A percentile compares a stretch with the other conserved stretches of the same genome.
phyloP scores from a whole-genome alignment of 2,329 filamentous ascomycete species.

The Tolypocladium sp. region DNA sequence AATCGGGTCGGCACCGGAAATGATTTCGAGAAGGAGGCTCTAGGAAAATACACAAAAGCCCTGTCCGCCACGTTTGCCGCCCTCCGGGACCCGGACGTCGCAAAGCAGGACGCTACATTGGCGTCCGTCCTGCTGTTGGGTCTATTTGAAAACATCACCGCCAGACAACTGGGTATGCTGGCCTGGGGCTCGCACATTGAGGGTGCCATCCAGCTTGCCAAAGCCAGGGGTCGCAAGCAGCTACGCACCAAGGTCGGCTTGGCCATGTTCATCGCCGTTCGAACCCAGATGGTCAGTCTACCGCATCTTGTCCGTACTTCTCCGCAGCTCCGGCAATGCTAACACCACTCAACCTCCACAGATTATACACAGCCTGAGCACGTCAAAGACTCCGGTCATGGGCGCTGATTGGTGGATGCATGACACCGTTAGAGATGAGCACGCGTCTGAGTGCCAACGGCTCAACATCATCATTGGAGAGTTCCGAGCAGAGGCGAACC shows the following conservation, averaged over 20 bases:
- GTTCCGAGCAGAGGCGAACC: slow-evolving; percentile 44
- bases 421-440: slow-evolving; percentile 39
- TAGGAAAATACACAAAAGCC: slow-evolving; percentile 46
- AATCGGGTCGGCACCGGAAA: slow-evolving; percentile 33
- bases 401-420: slow-evolving; percentile 51
- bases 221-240: slow-evolving; percentile 46
- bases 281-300: slow-evolving; percentile 46
- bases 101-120: slow-evolving; percentile 47
- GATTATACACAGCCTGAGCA: slow-evolving; percentile 49
- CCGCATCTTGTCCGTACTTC: background rate
- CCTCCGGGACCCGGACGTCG: slow-evolving; percentile 37
- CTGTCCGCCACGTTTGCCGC: slow-evolving; percentile 43
- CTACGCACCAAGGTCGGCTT: slow-evolving; percentile 42
- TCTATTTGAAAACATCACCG: slow-evolving; percentile 51
- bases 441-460: slow-evolving; percentile 37
- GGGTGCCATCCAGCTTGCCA: slow-evolving; percentile 52
- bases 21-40: slow-evolving; percentile 28
- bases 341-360: slow-evolving; percentile 11
- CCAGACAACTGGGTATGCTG: slow-evolving; percentile 42
- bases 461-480: slow-evolving; percentile 46
- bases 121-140: slow-evolving; percentile 51
- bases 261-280: slow-evolving; percentile 48
- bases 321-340: background rate
- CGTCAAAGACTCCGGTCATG: slow-evolving; percentile 42
- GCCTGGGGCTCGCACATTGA: slow-evolving; percentile 58